Evolutionary conservation across 495 filamentous ascomycete species (phyloP), one percentile per base, ranked within the genome.

Genomic region (Emericellopsis terricola): DNA sequence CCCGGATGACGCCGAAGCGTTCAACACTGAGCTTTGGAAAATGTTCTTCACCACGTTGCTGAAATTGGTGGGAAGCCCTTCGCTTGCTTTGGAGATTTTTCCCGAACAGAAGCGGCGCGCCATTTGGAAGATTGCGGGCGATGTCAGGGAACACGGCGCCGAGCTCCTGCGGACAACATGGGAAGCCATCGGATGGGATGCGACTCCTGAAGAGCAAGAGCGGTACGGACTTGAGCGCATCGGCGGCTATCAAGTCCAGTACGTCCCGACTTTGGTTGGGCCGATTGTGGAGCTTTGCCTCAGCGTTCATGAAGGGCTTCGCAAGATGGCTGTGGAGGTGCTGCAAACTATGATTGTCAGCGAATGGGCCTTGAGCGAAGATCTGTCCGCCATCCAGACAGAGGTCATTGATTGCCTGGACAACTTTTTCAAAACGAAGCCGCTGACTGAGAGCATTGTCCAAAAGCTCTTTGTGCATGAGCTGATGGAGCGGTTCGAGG

Each of bases 101-200:
- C 83, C 91, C 0, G 91, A 96, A 54, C 89, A 99, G 55, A 96
- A 94, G 52, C 63, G 91, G 26, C 62, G 89, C 17, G 86, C 87
- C 3, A 86, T 96, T 10, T 96, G 91, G 89, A 96, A 96, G 60
- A 93, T 99, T 46, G 91, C 85, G 18, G 91, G 89, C 15, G 89
- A 99, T 62, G 83, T 99, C 33, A 65, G 89, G 34, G 84, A 96
- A 50, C 68, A 83, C 43, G 91, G 89, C 29, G 87, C 89, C 1
- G 75, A 84, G 19, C 58, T 99, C 7, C 55, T 99, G 30, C 68
- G 78, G 24, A 62, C 71, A 15, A 89, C 76, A 19, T 99, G 89
- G 89, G 83, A 92, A 50, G 81, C 87, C 8, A 92, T 99, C 43
- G 89, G 89, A 10, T 99, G 89, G 89, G 89, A 96, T 46, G 81